These are phyloP conservation scores for Beverwykella pulmonaria DNA, from an alignment of 495 filamentous ascomycete species.

Conservation along the genomic window DNA sequence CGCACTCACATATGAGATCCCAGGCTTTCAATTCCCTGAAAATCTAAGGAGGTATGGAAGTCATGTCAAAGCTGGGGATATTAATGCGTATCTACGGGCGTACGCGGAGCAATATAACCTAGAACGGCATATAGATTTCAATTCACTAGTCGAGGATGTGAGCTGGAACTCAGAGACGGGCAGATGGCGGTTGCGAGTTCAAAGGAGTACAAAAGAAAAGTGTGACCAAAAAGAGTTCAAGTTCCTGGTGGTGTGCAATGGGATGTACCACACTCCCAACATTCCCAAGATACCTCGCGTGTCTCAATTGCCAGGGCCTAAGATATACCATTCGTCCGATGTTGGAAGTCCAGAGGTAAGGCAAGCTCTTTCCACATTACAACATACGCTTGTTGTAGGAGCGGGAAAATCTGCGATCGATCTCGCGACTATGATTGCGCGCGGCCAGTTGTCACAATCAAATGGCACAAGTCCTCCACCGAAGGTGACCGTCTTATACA, in stretches of 20 bases:
- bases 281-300: not conserved
- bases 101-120: not conserved
- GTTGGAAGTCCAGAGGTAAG: constrained; percentile 4
- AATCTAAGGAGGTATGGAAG: not conserved
- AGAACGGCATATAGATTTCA: not conserved
- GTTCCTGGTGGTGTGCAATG: constrained; percentile 17
- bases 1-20: constrained; percentile 18
- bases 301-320: not conserved
- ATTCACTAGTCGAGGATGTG: not conserved
- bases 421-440: constrained; percentile 19
- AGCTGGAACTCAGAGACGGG: not conserved
- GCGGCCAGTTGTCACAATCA: not conserved
- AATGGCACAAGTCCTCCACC: not conserved
- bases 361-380: not conserved
- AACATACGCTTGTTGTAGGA: constrained; percentile 6
- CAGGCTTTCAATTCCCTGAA: constrained; percentile 15
- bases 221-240: not conserved
- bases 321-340: constrained; percentile 10
- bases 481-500: constrained; percentile 13
- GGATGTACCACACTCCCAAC: constrained; percentile 14
- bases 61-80: constrained; percentile 17
- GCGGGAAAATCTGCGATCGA: constrained; percentile 23
- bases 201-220: not conserved
- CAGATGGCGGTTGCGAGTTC: constrained; percentile 1
- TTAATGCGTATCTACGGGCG: constrained; percentile 9